Conservation (phyloP, 148 eudicot genomes). For the Vaccinium darrowii region DNA sequence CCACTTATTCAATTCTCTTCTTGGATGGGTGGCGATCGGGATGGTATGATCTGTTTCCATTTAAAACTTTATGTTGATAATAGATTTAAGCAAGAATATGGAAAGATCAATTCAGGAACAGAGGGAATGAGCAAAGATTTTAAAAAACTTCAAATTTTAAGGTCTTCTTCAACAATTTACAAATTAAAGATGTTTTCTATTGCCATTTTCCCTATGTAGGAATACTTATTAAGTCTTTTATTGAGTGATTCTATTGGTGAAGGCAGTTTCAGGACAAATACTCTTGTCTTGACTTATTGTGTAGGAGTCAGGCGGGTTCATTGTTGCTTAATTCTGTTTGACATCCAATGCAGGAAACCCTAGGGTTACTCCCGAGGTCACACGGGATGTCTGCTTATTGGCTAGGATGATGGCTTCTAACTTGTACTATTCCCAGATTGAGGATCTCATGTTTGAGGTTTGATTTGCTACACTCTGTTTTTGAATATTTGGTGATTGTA, state of each 20-base stretch:
- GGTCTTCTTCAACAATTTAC: neutral
- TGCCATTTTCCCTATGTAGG: neutral
- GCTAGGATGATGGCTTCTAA: constrained; percentile 99
- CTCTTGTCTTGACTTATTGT: neutral
- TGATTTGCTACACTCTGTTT: neutral
- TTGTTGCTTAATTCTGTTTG: constrained; percentile 16
- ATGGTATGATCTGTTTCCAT: constrained; percentile 52
- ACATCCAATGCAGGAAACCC: constrained; percentile 69
- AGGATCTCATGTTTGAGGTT: constrained; percentile 99
- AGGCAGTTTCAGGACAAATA: neutral
- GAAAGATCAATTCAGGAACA: neutral
- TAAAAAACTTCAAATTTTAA: neutral
- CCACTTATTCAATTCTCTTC: constrained; percentile 98
- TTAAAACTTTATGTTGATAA: neutral
- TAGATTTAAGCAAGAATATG: neutral
- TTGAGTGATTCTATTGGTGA: neutral
- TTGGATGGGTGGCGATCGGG: constrained; percentile 99
- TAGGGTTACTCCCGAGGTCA: constrained; percentile 98
- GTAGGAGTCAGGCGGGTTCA: neutral
- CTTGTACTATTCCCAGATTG: constrained; percentile 91
- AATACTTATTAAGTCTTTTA: neutral
- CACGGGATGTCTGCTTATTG: constrained; percentile 97
- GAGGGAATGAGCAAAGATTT: neutral
- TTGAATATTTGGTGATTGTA: neutral
- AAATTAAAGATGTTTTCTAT: neutral